A percentile compares a stretch with the other conserved stretches of the same genome.
Conservation (phyloP, 495 filamentous ascomycete species). For the Umbilicaria muhlenbergii region DNA sequence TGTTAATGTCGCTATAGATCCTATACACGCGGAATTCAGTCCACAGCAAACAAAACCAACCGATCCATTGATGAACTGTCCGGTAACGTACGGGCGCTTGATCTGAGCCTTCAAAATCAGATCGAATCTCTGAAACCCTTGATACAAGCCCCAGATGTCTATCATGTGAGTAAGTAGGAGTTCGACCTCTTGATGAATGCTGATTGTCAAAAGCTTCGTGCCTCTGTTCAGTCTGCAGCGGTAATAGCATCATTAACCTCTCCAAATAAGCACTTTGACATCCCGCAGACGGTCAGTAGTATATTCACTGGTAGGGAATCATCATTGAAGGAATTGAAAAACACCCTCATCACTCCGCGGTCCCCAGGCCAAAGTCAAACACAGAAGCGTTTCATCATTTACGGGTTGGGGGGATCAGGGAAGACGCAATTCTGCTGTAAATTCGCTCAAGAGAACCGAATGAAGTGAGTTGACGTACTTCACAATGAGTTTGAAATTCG, state of each 20-base stretch:
- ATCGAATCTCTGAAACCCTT: not conserved
- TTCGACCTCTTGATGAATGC: not conserved
- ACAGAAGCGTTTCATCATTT: slow-evolving; percentile 18
- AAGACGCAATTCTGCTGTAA: slow-evolving; percentile 22
- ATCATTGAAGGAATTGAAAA: not conserved
- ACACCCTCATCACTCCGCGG: not conserved
- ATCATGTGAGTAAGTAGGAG: not conserved
- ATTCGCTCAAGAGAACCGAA: slow-evolving; percentile 16
- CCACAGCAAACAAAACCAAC: no score
- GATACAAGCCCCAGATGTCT: not conserved
- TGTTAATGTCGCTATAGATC: no score
- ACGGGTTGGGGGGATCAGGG: slow-evolving; percentile 20
- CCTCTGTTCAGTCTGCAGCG: not conserved
- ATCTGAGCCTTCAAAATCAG: no score
- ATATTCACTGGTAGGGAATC: slow-evolving; percentile 6
- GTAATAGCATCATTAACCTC: not conserved
- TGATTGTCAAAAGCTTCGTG: not conserved
- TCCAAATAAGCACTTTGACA: slow-evolving; percentile 11
- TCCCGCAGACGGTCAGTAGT: slow-evolving; percentile 7
- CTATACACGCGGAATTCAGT: no score
- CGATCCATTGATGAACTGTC: no score
- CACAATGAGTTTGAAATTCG: not conserved
- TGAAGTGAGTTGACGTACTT: slow-evolving; percentile 4
- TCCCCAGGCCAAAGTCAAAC: not conserved
- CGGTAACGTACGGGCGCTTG: no score